Conservation (phyloP, 2,329 filamentous ascomycete species). For the Fusarium sp. region DNA sequence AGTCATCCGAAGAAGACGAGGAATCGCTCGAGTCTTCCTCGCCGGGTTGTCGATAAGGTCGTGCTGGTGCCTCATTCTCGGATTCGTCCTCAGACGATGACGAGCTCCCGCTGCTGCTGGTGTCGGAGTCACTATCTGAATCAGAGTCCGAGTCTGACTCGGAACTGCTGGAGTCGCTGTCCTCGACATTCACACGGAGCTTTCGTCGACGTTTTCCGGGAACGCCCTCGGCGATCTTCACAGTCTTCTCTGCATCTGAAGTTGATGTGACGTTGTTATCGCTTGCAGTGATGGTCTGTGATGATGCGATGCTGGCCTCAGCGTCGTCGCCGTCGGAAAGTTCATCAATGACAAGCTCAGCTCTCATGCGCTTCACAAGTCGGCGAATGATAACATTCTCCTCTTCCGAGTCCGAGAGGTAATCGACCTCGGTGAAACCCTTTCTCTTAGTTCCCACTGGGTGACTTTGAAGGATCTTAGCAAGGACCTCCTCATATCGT, state of each 20-base stretch:
- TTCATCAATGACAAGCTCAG: conserved; percentile 67
- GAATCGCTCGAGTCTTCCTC: conserved; percentile 41
- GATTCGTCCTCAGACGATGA: conserved; percentile 51
- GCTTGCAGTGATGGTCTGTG: conserved; percentile 46
- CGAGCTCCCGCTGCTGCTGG: conserved; percentile 53
- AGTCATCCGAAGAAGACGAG: conserved; percentile 52
- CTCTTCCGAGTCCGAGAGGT: conserved; percentile 62
- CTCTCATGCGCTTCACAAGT: conserved; percentile 72
- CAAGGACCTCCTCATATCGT: conserved; percentile 66
- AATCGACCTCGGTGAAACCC: conserved; percentile 65
- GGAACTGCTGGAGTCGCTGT: conserved; percentile 53
- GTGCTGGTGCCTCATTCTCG: conserved; percentile 38
- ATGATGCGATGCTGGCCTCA: conserved; percentile 49
- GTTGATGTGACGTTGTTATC: conserved; percentile 43
- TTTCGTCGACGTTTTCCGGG: conserved; percentile 64
- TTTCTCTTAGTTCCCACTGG: conserved; percentile 59
- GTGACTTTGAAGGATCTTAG: conserved; percentile 57
- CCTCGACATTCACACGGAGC: conserved; percentile 59
- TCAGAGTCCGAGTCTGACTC: conserved; percentile 52
- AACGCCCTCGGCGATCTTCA: conserved; percentile 60
- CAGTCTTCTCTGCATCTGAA: conserved; percentile 53
- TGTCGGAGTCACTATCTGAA: conserved; percentile 49
- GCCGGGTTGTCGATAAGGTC: conserved; percentile 48
- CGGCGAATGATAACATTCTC: conserved; percentile 63
- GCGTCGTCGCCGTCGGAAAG: conserved; percentile 63